Percentiles rank a stretch among this genome's conserved stretches.
Evolutionary conservation across 768 basidiomycete species (phyloP).

Genomic region (Tylopilus balloui): DNA sequence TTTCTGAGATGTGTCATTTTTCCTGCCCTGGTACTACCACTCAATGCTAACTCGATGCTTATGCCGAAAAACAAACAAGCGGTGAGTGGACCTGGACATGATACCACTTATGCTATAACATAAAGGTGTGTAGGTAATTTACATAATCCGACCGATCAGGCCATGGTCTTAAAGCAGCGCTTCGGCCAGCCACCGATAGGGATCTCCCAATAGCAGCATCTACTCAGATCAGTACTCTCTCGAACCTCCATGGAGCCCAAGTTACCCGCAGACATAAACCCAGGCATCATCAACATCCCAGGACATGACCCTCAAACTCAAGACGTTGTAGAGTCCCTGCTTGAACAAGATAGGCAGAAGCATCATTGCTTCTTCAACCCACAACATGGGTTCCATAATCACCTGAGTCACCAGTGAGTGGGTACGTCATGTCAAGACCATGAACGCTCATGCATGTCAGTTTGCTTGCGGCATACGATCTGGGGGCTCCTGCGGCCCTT

Average conservation of each 20-base stretch:
- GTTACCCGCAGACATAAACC: conserved; percentile 22
- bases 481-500: conserved; percentile 44
- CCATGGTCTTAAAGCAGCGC: no score
- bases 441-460: conserved; percentile 26
- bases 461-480: conserved; percentile 51
- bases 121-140: no score
- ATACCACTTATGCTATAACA: no score
- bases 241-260: not conserved
- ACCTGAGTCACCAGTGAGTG: conserved; percentile 55
- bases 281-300: conserved; percentile 45
- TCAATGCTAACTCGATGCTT: conserved; percentile 16
- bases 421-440: not conserved
- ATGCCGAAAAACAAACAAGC: no score
- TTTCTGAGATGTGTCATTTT: not conserved
- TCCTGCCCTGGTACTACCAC: no score
- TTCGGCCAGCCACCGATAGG: no score
- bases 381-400: conserved; percentile 49
- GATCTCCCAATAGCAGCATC: not conserved
- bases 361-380: conserved; percentile 49
- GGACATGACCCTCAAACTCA: conserved; percentile 44
- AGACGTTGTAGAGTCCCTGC: conserved; percentile 38
- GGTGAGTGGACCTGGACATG: no score
- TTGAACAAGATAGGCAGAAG: conserved; percentile 43
- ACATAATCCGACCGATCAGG: no score
- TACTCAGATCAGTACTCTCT: not conserved